Percentiles rank a stretch among this genome's conserved stretches.
phyloP scores from a whole-genome alignment of 495 filamentous ascomycete species.

The Rusavskia elegans region DNA sequence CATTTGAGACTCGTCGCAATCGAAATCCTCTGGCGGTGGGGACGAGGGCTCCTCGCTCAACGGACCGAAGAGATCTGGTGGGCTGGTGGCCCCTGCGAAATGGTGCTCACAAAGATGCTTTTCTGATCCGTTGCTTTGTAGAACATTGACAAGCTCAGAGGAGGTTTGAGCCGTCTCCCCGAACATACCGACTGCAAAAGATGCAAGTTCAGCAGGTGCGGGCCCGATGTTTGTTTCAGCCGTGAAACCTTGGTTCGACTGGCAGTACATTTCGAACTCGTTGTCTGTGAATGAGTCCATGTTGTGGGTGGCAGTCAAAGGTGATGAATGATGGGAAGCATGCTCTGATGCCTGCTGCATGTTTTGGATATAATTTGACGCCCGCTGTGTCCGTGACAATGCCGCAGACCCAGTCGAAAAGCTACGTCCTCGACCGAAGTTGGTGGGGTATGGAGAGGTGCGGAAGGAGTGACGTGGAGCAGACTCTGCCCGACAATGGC shows the following conservation, averaged over 20 bases:
- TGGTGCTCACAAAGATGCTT: conserved; percentile 18
- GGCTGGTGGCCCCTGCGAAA: conserved; percentile 48
- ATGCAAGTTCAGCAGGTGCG: background rate
- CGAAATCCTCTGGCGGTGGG: conserved; percentile 61
- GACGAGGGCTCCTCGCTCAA: conserved; percentile 49
- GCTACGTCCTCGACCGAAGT: background rate
- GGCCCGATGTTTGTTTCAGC: background rate
- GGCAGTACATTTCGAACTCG: background rate
- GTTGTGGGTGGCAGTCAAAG: background rate
- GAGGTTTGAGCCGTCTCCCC: background rate
- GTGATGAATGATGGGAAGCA: background rate
- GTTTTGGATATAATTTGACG: background rate
- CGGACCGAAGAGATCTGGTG: conserved; percentile 58
- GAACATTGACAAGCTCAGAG: background rate
- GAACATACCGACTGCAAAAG: background rate
- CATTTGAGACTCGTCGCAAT: conserved; percentile 52
- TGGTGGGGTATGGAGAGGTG: background rate
- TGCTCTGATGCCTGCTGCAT: background rate
- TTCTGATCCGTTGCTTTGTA: background rate
- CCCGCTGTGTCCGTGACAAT: background rate
- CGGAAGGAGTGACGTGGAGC: background rate
- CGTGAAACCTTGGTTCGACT: background rate
- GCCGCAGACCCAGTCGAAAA: conserved; percentile 1
- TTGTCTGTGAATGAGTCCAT: background rate
- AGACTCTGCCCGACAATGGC: background rate